Percentiles rank a stretch among this genome's conserved stretches.
phyloP scores from a whole-genome alignment of 2,329 filamentous ascomycete genomes.

The Epichloe aotearoae region DNA sequence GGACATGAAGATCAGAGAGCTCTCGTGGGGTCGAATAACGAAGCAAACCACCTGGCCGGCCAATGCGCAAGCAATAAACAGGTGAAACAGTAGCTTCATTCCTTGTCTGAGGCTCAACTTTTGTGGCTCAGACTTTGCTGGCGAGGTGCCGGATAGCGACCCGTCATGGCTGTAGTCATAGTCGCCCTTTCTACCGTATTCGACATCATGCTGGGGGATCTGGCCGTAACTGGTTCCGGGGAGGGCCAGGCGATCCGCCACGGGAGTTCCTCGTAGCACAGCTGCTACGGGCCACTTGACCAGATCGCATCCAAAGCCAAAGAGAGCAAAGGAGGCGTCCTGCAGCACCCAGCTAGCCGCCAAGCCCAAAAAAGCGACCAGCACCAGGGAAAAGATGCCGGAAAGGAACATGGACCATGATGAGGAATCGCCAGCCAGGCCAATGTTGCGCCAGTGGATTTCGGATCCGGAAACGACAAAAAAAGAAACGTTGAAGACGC shows the following conservation, averaged over 20 bases:
- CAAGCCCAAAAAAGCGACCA: slow-evolving; percentile 10
- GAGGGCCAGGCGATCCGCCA: not conserved
- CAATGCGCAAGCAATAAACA: slow-evolving; percentile 7
- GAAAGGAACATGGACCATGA: slow-evolving; percentile 18
- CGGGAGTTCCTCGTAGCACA: slow-evolving; percentile 4
- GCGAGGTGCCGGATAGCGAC: not conserved
- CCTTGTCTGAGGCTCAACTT: not conserved
- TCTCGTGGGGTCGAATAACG: slow-evolving; percentile 15
- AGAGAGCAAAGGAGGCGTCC: slow-evolving; percentile 9
- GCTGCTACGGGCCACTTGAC: slow-evolving; percentile 12
- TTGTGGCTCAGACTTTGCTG: not conserved
- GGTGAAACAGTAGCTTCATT: slow-evolving; percentile 5
- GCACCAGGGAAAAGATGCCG: slow-evolving; percentile 15
- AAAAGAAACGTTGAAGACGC: slow-evolving; percentile 15
- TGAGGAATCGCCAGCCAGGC: slow-evolving; percentile 17
- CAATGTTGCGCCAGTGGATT: slow-evolving; percentile 22
- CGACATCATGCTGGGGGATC: slow-evolving; percentile 14
- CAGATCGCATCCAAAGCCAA: slow-evolving; percentile 13
- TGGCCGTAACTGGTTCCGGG: slow-evolving; percentile 8
- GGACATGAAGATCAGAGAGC: slow-evolving; percentile 21
- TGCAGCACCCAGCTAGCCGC: slow-evolving; percentile 15
- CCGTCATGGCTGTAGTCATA: slow-evolving; percentile 5
- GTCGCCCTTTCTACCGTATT: slow-evolving; percentile 4
- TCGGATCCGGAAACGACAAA: slow-evolving; percentile 18
- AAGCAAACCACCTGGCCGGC: slow-evolving; percentile 11